Conservation (phyloP, 1,284 basidiomycete genomes). For the Tilletiaria anomala region DNA sequence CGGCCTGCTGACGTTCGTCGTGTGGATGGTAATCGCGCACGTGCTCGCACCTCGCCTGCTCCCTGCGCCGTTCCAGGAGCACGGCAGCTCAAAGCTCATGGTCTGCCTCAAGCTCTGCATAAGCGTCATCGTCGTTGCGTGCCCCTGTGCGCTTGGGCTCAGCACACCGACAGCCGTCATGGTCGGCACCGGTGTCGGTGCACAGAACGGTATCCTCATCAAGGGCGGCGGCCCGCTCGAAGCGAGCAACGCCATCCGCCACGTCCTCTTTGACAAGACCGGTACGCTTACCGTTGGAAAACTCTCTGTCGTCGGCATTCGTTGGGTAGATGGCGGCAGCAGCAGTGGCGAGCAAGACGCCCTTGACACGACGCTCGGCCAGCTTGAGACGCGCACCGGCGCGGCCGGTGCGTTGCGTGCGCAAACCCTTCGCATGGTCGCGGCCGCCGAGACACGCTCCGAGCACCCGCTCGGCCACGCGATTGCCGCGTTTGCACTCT, state of each 20-base stretch:
- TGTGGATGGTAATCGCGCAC: conserved; percentile 66
- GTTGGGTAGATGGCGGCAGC: conserved; percentile 54
- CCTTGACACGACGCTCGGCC: too few species aligned
- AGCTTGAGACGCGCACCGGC: neutral
- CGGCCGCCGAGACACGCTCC: conserved; percentile 72
- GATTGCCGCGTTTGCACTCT: conserved; percentile 43
- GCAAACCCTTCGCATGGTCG: conserved; percentile 49
- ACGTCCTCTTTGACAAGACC: conserved; percentile 89
- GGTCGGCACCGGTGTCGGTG: conserved; percentile 96
- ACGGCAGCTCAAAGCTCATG: conserved; percentile 71
- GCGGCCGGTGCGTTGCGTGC: neutral
- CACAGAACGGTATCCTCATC: conserved; percentile 92
- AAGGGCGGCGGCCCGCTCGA: conserved; percentile 91
- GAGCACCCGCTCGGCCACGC: conserved; percentile 94
- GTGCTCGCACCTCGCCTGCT: conserved; percentile 47
- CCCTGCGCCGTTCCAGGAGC: conserved; percentile 66
- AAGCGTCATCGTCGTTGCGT: conserved; percentile 93
- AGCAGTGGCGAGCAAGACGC: neutral
- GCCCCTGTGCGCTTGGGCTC: conserved; percentile 89
- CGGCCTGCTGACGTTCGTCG: conserved; percentile 63
- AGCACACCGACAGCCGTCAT: conserved; percentile 97
- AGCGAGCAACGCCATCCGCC: conserved; percentile 65
- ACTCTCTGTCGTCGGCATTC: conserved; percentile 55
- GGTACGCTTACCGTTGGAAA: conserved; percentile 88
- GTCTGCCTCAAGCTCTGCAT: conserved; percentile 95